Evolutionary conservation across 805 yeast genomes (phyloP).

Genomic region (Naumovozyma baii): DNA sequence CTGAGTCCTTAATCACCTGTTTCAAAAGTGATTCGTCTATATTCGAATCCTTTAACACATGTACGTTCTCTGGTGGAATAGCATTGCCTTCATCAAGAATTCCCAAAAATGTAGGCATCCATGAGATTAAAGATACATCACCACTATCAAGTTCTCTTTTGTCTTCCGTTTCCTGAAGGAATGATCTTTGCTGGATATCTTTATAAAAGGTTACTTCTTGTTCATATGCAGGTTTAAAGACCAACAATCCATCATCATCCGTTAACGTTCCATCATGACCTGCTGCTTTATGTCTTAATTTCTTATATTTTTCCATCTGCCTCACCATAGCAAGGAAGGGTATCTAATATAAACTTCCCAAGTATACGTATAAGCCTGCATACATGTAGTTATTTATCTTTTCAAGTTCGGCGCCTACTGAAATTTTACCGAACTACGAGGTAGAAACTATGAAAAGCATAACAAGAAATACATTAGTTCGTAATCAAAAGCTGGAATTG

Average conservation of each 20-base stretch:
- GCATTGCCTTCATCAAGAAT: conserved; percentile 17
- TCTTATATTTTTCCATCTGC: conserved; percentile 3
- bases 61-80: conserved; percentile 2
- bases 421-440: no score
- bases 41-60: conserved; percentile 3
- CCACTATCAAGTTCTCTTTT: conserved; percentile 7
- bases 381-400: no score
- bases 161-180: conserved; percentile 6
- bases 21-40: neutral
- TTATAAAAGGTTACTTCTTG: conserved; percentile 73
- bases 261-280: conserved; percentile 80
- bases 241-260: conserved; percentile 53
- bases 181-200: conserved; percentile 9
- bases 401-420: no score
- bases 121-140: conserved; percentile 19
- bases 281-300: conserved; percentile 62
- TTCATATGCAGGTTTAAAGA: conserved; percentile 55
- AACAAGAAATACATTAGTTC: no score
- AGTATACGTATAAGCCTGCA: no score
- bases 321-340: no score
- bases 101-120: conserved; percentile 27
- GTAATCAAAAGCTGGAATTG: no score
- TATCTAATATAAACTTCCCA: no score
- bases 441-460: no score
- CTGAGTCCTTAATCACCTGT: neutral